Conservation (phyloP, 176 grass and related monocot genomes). For the Oryza australiensis region DNA sequence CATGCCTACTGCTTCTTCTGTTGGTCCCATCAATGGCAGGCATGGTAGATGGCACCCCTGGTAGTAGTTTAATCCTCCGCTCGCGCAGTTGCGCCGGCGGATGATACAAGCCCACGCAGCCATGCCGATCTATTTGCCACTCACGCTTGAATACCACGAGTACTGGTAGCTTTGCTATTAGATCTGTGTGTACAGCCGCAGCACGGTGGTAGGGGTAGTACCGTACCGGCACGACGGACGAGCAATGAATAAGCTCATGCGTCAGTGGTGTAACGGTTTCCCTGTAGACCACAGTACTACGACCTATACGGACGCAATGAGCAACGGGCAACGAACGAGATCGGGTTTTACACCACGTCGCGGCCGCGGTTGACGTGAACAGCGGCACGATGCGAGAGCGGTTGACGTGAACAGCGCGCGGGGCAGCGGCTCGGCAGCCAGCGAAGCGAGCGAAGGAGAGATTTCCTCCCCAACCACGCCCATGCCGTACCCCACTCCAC, state of each 20-base stretch:
- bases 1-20: not conserved
- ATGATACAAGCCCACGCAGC: not conserved
- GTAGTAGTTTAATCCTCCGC: not conserved
- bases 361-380: too few relatives aligned
- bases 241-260: not conserved
- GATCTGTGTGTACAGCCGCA: not conserved
- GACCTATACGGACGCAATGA: too few relatives aligned
- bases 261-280: not conserved
- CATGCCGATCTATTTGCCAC: too few relatives aligned
- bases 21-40: not conserved
- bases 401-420: too few relatives aligned
- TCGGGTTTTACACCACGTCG: too few relatives aligned
- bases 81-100: not conserved
- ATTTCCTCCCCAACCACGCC: too few relatives aligned
- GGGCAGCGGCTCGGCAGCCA: too few relatives aligned
- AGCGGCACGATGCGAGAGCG: too few relatives aligned
- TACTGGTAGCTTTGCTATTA: not conserved
- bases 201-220: not conserved
- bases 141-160: not conserved
- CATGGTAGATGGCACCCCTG: not conserved
- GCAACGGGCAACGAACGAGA: too few relatives aligned
- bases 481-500: not conserved
- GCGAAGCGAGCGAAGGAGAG: too few relatives aligned
- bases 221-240: not conserved
- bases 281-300: too few relatives aligned